Evolutionary conservation across 257 asterid genomes (phyloP).

Genomic region (Plantago major): DNA sequence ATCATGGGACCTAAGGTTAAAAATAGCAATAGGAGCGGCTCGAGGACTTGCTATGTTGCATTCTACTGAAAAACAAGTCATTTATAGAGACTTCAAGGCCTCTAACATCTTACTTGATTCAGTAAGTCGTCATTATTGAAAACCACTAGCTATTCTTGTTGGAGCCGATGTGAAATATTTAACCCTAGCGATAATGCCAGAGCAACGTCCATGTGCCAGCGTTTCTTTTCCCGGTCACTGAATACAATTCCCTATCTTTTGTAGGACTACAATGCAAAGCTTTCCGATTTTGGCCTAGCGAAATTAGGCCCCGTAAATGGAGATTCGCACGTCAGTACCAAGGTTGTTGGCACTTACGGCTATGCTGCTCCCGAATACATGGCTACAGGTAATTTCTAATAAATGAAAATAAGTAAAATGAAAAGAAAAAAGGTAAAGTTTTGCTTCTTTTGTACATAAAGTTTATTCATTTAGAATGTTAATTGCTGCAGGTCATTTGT

Average conservation of each 20-base stretch:
- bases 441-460: no score
- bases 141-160: no score
- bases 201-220: no score
- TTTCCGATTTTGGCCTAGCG: slow-evolving; percentile 90
- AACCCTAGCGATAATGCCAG: no score
- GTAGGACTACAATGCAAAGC: slow-evolving; percentile 70
- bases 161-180: no score
- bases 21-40: slow-evolving; percentile 82
- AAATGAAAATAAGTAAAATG: neutral
- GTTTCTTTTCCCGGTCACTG: no score
- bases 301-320: slow-evolving; percentile 83
- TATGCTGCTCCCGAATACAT: slow-evolving; percentile 88
- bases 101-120: slow-evolving; percentile 65
- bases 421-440: no score
- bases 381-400: slow-evolving; percentile 55
- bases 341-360: slow-evolving; percentile 73
- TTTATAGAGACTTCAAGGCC: slow-evolving; percentile 77
- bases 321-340: slow-evolving; percentile 67
- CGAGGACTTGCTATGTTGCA: slow-evolving; percentile 65
- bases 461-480: neutral
- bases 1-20: slow-evolving; percentile 69
- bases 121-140: slow-evolving; percentile 22
- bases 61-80: slow-evolving; percentile 59
- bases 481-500: slow-evolving; percentile 57
- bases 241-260: neutral